These are phyloP conservation scores for Stagonosporopsis rhizophila DNA, from an alignment of 2,329 filamentous ascomycete genomes.

Conservation along the genomic window DNA sequence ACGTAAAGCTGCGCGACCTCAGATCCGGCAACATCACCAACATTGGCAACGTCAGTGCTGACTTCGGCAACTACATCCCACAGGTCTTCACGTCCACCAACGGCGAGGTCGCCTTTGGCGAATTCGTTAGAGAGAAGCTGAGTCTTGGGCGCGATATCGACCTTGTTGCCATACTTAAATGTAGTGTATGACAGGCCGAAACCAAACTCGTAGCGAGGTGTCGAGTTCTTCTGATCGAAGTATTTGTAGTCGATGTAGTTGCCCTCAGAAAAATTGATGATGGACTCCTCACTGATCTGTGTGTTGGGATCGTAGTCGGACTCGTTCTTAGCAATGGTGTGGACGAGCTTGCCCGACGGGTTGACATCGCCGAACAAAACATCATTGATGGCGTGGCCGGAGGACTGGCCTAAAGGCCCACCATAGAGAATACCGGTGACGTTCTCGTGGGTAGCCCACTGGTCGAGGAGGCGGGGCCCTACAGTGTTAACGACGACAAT, in stretches of 20 bases:
- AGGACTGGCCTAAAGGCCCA: conserved; percentile 81
- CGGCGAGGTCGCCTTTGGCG: conserved; percentile 37
- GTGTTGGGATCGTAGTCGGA: conserved; percentile 69
- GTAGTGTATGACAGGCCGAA: conserved; percentile 76
- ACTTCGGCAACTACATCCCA: conserved; percentile 46
- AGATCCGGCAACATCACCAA: conserved; percentile 44
- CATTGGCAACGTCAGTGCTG: conserved; percentile 46
- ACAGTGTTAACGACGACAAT: conserved; percentile 54
- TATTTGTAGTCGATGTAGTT: conserved; percentile 80
- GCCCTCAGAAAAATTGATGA: conserved; percentile 72
- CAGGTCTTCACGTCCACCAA: conserved; percentile 42
- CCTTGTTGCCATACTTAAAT: conserved; percentile 64
- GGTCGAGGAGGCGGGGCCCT: conserved; percentile 76
- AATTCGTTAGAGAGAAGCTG: conserved; percentile 54
- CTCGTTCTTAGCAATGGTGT: conserved; percentile 75
- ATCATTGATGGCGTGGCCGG: conserved; percentile 76
- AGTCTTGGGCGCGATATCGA: conserved; percentile 1
- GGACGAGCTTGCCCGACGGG: conserved; percentile 75
- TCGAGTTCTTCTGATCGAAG: conserved; percentile 69
- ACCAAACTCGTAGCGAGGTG: conserved; percentile 79
- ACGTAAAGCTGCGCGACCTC: conserved; percentile 51
- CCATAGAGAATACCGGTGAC: conserved; percentile 83
- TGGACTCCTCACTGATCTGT: conserved; percentile 50
- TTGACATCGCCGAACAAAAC: conserved; percentile 79
- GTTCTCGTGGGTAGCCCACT: conserved; percentile 77